These are phyloP conservation scores for Durio zibethinus DNA, from an alignment of 345 rosid genomes.

Conservation along the genomic window DNA sequence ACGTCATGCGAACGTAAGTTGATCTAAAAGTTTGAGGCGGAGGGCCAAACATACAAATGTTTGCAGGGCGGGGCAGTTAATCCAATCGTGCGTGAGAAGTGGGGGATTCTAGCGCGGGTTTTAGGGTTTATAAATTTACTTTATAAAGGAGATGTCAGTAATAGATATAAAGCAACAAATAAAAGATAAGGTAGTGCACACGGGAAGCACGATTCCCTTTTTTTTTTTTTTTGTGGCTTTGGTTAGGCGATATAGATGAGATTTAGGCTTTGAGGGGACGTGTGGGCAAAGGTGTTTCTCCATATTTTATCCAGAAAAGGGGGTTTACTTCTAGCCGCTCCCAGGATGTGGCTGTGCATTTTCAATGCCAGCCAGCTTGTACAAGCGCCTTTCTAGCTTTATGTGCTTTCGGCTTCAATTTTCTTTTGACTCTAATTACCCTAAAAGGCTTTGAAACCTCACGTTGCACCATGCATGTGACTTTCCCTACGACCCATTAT, in stretches of 20 bases:
- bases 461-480: slow-evolving; percentile 1
- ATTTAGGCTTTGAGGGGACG: background rate
- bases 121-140: background rate
- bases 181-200: slow-evolving; percentile 11
- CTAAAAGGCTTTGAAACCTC: background rate
- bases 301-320: background rate
- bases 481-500: background rate
- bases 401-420: too few relatives aligned
- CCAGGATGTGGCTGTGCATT: background rate
- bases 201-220: slow-evolving; percentile 27
- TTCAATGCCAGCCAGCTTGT: background rate
- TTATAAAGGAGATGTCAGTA: slow-evolving; percentile 5
- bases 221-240: background rate
- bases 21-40: slow-evolving; percentile 10
- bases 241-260: background rate
- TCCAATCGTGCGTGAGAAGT: background rate
- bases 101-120: background rate
- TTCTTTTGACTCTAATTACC: background rate
- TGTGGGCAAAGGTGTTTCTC: background rate
- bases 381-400: slow-evolving; percentile 17
- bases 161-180: background rate
- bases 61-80: background rate
- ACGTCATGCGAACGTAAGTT: slow-evolving; percentile 22
- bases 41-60: background rate
- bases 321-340: background rate